phyloP scores from a whole-genome alignment of 768 basidiomycete genomes.

The Russula olivacea region DNA sequence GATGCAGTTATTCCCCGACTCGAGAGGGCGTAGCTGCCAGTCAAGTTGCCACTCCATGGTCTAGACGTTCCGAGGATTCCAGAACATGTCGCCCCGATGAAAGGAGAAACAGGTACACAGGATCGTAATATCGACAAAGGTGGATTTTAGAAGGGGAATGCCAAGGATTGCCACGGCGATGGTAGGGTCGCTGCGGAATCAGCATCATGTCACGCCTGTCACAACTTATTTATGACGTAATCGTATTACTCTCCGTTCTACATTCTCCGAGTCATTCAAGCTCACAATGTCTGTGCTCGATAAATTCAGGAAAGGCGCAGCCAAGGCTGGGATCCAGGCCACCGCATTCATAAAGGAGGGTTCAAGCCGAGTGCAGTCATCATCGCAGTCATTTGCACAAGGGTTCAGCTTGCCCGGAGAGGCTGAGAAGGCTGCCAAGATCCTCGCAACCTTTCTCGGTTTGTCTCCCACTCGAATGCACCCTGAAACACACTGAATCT shows the following conservation, averaged over 20 bases:
- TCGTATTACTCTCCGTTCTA: not conserved
- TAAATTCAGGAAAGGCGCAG: slow-evolving; percentile 74
- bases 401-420: slow-evolving; percentile 88
- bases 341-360: slow-evolving; percentile 66
- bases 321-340: slow-evolving; percentile 78
- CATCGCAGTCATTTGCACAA: slow-evolving; percentile 73
- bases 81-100: no score
- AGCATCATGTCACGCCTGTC: not conserved
- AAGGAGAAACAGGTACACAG: no score
- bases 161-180: no score
- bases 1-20: no score
- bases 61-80: no score
- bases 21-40: no score
- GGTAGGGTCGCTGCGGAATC: no score
- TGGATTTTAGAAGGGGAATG: no score
- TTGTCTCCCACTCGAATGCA: slow-evolving; percentile 23
- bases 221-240: not conserved
- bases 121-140: no score
- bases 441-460: slow-evolving; percentile 89
- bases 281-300: slow-evolving; percentile 56
- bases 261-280: not conserved
- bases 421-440: slow-evolving; percentile 90
- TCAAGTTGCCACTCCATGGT: no score
- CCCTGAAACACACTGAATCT: not conserved
- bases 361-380: slow-evolving; percentile 61